A percentile compares a stretch with the other conserved stretches of the same genome.
These are phyloP conservation scores for Didymella segeticola DNA, from an alignment of 2,329 filamentous ascomycete species.

Conservation along the genomic window DNA sequence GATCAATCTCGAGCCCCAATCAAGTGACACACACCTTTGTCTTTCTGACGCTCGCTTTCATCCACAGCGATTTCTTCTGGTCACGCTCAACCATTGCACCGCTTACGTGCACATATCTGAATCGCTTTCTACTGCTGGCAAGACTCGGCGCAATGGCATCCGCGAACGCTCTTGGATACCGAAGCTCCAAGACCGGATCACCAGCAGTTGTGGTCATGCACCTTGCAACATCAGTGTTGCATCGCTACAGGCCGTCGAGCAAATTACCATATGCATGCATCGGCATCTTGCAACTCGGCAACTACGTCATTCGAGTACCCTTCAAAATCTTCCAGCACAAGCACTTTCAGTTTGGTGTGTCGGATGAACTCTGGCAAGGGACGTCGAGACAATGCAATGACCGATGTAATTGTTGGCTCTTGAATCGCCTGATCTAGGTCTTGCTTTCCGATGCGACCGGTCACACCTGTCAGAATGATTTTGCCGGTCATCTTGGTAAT, in stretches of 20 bases:
- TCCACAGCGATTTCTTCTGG: slow-evolving; percentile 18
- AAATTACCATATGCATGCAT: slow-evolving; percentile 25
- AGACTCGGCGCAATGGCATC: slow-evolving; percentile 16
- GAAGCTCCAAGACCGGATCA: slow-evolving; percentile 19
- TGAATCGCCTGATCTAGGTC: slow-evolving; percentile 20
- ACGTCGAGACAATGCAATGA: slow-evolving; percentile 22
- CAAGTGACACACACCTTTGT: slow-evolving; percentile 12
- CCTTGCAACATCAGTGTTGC: slow-evolving; percentile 18
- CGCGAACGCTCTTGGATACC: slow-evolving; percentile 25
- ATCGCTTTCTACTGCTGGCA: slow-evolving; percentile 14
- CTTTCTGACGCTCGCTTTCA: slow-evolving; percentile 21
- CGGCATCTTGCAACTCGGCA: slow-evolving; percentile 20
- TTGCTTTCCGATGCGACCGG: slow-evolving; percentile 20
- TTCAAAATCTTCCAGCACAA: slow-evolving; percentile 24
- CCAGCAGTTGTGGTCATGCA: slow-evolving; percentile 27
- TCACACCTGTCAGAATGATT: slow-evolving; percentile 21
- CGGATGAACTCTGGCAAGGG: slow-evolving; percentile 18
- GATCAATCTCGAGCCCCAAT: background rate
- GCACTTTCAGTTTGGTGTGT: slow-evolving; percentile 19
- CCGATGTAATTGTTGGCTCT: slow-evolving; percentile 17
- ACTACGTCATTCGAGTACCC: slow-evolving; percentile 21
- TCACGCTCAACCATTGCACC: slow-evolving; percentile 20
- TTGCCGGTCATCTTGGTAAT: slow-evolving; percentile 23
- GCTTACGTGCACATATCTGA: slow-evolving; percentile 24
- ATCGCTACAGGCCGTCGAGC: background rate